Evolutionary conservation across 345 rosid species (phyloP), one percentile per base, ranked within the genome.

Genomic region (Hirschfeldia incana): DNA sequence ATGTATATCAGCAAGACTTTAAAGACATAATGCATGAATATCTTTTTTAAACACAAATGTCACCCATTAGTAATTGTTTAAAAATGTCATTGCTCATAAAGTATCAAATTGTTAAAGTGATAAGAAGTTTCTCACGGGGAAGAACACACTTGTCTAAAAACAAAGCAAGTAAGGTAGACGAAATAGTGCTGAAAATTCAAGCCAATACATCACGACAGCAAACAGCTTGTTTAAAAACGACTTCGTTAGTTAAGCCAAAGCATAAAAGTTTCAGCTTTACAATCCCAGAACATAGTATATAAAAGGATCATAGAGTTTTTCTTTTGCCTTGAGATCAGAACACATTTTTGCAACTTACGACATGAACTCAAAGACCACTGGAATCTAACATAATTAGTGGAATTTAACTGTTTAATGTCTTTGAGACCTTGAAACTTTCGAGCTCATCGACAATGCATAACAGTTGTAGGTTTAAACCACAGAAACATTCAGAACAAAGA

Each of bases 221-320:
- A 29, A 74, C 67, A 49, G 70, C 70, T 33, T 55, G 67, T 63
- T 37, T 3, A 70, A 73, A 79, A 79, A 79, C 70, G 75, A 79
- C 78, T 12, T 55, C 28, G 39, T 65, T 9, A 37, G 44, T 9
- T 9, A 9, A 37, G 44, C 44, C 44, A 77, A 44, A 33, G 55
- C 26, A 8, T 27, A 68, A 68, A 34, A 68, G 59, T 5, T 36
- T 17, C 5, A 16, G 13, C n/a, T 65, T 64, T 7, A 57, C 36
- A 33, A 30, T 5, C 36, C n/a, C 63, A 58, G 6, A 7, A 57
- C 7, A 57, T 3, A 36, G 21, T 4, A 62, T 32, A 29, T 29
- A 29, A 29, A 29, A 29, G 2, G 76, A 27, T 61, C 59, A 61
- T 42, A 63, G 44, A 16, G 16, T 62, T 16, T 28, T 72, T 28